Conservation (phyloP, 345 rosid species). For the Eucalyptus melliodora region DNA sequence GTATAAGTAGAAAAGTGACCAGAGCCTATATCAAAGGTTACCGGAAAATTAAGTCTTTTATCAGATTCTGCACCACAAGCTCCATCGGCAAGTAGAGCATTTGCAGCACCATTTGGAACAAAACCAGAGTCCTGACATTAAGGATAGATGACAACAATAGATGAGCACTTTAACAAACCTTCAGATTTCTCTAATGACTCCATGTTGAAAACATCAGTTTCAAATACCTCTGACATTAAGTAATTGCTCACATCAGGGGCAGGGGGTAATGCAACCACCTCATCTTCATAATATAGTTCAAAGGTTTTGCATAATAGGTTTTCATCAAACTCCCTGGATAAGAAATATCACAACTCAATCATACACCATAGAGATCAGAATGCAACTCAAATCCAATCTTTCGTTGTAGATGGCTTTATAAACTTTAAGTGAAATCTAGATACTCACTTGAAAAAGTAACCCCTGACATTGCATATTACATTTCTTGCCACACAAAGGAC, state of each 20-base stretch:
- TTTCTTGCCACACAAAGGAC: conserved; percentile 91
- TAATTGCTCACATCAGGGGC: conserved; percentile 94
- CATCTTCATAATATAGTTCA: conserved; percentile 81
- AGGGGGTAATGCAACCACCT: conserved; percentile 54
- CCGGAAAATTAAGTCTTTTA: conserved; percentile 41
- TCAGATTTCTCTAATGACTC: neutral
- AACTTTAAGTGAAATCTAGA: neutral
- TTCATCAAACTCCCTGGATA: conserved; percentile 90
- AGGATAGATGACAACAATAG: neutral
- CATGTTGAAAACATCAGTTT: neutral
- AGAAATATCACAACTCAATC: neutral
- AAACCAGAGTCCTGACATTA: conserved; percentile 54
- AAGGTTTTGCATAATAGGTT: conserved; percentile 49
- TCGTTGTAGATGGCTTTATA: neutral
- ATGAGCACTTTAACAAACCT: neutral
- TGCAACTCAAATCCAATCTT: neutral
- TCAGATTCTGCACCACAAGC: conserved; percentile 66
- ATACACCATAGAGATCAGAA: neutral
- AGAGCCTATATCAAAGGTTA: conserved; percentile 10
- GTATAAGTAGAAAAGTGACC: neutral
- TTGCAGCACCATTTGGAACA: conserved; percentile 48
- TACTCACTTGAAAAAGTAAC: conserved; percentile 87
- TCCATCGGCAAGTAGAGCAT: conserved; percentile 55
- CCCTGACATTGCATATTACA: conserved; percentile 99
- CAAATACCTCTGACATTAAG: conserved; percentile 74